Base-by-base conservation (phyloP, 345 rosid species). In the Camelina hispida region DNA sequence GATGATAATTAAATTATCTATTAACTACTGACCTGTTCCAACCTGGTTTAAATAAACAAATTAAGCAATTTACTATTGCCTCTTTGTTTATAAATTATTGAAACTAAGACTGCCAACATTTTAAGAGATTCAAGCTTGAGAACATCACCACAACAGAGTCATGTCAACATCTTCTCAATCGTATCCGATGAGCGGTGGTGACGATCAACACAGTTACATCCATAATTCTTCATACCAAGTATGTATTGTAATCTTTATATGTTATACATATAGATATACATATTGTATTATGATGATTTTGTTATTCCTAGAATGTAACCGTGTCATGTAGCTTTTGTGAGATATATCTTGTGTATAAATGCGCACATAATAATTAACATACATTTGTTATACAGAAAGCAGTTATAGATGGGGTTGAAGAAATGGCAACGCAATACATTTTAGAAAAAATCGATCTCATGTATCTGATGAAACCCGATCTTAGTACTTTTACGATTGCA, bases 301-400 rank as follows among this genome's bases (percentile, higher is more conserved):
- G 20, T 23, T 62, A 40, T 13, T 23, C 13, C 17, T 40, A 13
- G 8, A 37, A 12, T 2, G 1, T 17, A 66, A 54, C 20, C 25
- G 34, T 28, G 32, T n/a, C n/a, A 22, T 53, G 15, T 15, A 9
- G 3, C 18, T 51, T 51, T 20, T 51, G 12, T 51, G 13, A 9
- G 55, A 16, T 8, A 50, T 47, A 47, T 50, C 11, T 51, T 9
- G 22, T 20, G 22, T 20, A 20, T 20, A 20, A 0, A 20, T 20
- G 11, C 11, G 17, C 3, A 51, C 28, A 7, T 14, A 7, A 7
- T 14, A 28, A 13, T 14, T 14, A 6, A 55, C 1, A 55, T 4
- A 52, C 42, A 16, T 50, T 23, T 73, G 12, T 73, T 17, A 43
- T 17, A 34, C 63, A 75, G 74, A 68, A 20, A 75, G 74, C 69